Percentiles rank a stretch among this genome's conserved stretches.
Conservation (phyloP, 768 basidiomycete species). For the Hysterangium stoloniferum region DNA sequence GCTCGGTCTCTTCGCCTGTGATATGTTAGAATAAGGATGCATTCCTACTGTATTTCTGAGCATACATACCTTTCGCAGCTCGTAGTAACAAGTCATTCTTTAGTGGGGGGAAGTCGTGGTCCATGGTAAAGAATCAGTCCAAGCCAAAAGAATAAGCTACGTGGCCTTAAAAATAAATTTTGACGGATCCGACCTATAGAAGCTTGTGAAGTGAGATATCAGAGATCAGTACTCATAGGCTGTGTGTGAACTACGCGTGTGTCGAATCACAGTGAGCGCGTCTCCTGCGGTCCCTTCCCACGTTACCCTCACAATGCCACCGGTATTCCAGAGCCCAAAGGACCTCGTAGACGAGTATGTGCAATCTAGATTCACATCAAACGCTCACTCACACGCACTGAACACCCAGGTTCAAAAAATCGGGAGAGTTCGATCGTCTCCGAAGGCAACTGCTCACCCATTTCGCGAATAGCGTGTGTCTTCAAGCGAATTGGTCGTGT, state of each 20-base stretch:
- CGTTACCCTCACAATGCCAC: neutral
- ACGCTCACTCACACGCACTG: neutral
- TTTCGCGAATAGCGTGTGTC: slow-evolving; percentile 54
- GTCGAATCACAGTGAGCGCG: neutral
- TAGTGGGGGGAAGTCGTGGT: slow-evolving; percentile 52
- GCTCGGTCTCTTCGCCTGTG: slow-evolving; percentile 74
- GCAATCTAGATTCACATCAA: neutral
- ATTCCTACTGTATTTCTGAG: too few relatives aligned
- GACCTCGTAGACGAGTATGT: slow-evolving; percentile 60
- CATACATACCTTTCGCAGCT: slow-evolving; percentile 72
- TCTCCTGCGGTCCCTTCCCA: neutral
- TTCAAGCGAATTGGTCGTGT: slow-evolving; percentile 7
- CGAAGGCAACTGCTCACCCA: slow-evolving; percentile 55
- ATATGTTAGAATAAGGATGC: neutral
- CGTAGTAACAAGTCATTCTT: slow-evolving; percentile 84
- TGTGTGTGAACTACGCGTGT: too few relatives aligned
- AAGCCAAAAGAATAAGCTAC: too few relatives aligned
- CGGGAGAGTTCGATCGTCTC: slow-evolving; percentile 69
- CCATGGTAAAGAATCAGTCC: too few relatives aligned
- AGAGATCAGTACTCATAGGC: too few relatives aligned
- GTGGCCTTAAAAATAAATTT: too few relatives aligned
- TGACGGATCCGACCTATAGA: too few relatives aligned
- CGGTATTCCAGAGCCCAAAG: slow-evolving; percentile 40
- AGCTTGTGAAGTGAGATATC: too few relatives aligned
- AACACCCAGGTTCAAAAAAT: slow-evolving; percentile 64